A percentile compares a stretch with the other conserved stretches of the same genome.
phyloP scores from a whole-genome alignment of 2,329 filamentous ascomycete genomes.

The Aureobasidium sp. region DNA sequence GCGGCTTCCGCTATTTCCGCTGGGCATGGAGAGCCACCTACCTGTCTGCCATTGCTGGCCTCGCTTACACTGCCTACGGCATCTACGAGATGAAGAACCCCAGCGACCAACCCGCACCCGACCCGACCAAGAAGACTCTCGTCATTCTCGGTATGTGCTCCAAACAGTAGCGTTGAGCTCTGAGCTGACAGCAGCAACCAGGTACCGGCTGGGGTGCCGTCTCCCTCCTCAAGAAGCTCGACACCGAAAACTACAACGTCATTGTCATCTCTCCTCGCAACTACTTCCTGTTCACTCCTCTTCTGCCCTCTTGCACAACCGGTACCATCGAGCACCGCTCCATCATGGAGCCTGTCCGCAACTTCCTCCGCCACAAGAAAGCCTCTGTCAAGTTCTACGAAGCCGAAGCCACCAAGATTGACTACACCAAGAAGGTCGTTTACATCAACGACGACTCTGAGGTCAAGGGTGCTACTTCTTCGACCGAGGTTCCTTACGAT shows the following conservation, averaged over 20 bases:
- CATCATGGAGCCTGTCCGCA: conserved; percentile 98
- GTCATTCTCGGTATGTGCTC: conserved; percentile 71
- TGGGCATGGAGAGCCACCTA: conserved; percentile 81
- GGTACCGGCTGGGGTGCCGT: conserved; percentile 96
- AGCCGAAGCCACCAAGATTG: conserved; percentile 91
- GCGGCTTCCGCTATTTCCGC: conserved; percentile 59
- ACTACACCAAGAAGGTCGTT: conserved; percentile 81
- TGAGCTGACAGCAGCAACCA: conserved; percentile 33
- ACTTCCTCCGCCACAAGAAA: conserved; percentile 92
- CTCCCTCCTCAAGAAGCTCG: conserved; percentile 94
- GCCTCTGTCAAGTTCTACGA: conserved; percentile 94
- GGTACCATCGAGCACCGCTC: conserved; percentile 97
- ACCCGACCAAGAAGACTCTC: conserved; percentile 91
- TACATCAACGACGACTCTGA: conserved; percentile 89
- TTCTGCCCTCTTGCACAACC: conserved; percentile 94
- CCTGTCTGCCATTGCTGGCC: conserved; percentile 59
- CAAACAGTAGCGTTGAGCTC: background rate
- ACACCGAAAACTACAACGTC: conserved; percentile 99
- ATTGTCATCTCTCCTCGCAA: conserved; percentile 95
- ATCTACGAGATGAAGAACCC: conserved; percentile 80
- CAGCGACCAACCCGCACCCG: conserved; percentile 65
- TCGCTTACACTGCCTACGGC: conserved; percentile 67
- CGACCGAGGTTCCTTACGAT: conserved; percentile 91
- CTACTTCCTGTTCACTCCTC: conserved; percentile 98
- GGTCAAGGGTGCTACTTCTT: conserved; percentile 70